These are phyloP conservation scores for Arthroderma uncinatum DNA, from an alignment of 2,329 filamentous ascomycete genomes.

Conservation along the genomic window DNA sequence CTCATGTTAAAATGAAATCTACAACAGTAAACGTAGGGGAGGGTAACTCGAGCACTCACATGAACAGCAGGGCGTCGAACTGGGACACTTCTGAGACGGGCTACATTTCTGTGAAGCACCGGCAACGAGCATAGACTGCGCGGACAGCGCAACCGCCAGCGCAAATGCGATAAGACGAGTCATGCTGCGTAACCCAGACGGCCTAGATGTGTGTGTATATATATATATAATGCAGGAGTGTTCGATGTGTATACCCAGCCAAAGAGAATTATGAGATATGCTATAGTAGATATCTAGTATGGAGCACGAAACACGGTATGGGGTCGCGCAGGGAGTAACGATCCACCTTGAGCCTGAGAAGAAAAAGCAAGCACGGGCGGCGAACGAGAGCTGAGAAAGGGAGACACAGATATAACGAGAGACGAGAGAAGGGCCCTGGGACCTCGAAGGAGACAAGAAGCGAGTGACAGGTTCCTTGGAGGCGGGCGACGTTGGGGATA, in stretches of 20 bases:
- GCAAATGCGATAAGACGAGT: conserved; percentile 27
- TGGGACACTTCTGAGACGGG: conserved; percentile 52
- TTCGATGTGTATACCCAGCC: no score
- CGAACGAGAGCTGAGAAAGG: not conserved
- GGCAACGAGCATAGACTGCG: conserved; percentile 24
- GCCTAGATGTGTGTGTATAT: not conserved
- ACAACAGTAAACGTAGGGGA: not conserved
- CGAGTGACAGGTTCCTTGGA: conserved; percentile 2
- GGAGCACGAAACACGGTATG: conserved; percentile 4
- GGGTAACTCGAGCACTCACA: conserved; percentile 48
- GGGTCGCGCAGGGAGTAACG: conserved; percentile 5
- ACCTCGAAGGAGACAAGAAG: conserved; percentile 1
- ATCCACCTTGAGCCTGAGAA: not conserved
- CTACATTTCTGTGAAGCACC: conserved; percentile 27
- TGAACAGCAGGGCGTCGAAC: conserved; percentile 64
- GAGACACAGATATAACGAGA: not conserved
- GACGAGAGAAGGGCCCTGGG: not conserved
- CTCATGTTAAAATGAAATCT: not conserved
- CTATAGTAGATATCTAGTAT: conserved; percentile 11
- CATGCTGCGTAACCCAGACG: conserved; percentile 22
- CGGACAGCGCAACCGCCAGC: conserved; percentile 25
- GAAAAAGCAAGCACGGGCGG: not conserved
- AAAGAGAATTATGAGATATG: not conserved
- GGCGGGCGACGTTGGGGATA: not conserved
- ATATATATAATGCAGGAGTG: conserved; percentile 3